A percentile compares a stretch with the other conserved stretches of the same genome.
phyloP scores from a whole-genome alignment of 352 stramenopile species.

The Pythium coloratum region DNA sequence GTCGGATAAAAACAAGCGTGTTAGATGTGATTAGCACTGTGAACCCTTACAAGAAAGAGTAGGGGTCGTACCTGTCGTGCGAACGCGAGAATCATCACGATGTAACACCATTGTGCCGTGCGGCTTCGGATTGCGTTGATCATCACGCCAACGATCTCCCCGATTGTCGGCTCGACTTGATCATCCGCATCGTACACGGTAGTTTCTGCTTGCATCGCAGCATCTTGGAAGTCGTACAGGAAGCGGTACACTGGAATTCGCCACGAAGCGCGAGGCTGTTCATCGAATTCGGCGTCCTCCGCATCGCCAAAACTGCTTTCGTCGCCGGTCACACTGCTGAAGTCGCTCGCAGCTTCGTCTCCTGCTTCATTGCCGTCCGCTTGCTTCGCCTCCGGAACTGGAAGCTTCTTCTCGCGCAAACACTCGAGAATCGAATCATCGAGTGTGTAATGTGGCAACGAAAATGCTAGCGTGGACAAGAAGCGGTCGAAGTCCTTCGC shows the following conservation, averaged over 20 bases:
- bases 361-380: slow-evolving; percentile 34
- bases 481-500: slow-evolving; percentile 82
- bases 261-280: slow-evolving; percentile 36
- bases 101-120: slow-evolving; percentile 61
- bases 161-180: slow-evolving; percentile 59
- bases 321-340: slow-evolving; percentile 82
- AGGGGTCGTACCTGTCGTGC: slow-evolving; percentile 54
- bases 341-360: slow-evolving; percentile 77
- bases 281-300: slow-evolving; percentile 81
- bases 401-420: slow-evolving; percentile 60
- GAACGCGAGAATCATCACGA: slow-evolving; percentile 67
- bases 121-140: slow-evolving; percentile 72
- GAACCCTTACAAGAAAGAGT: not conserved
- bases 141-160: slow-evolving; percentile 55
- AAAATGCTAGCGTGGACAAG: slow-evolving; percentile 64
- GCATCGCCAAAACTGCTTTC: slow-evolving; percentile 78
- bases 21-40: not conserved
- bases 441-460: slow-evolving; percentile 58
- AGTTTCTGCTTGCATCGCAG: slow-evolving; percentile 66
- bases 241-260: slow-evolving; percentile 65
- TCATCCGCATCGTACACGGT: slow-evolving; percentile 78
- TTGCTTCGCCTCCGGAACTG: slow-evolving; percentile 49
- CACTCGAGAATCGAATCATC: slow-evolving; percentile 66
- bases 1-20: slow-evolving; percentile 2
- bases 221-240: slow-evolving; percentile 73